Evolutionary conservation across 2,329 filamentous ascomycete species (phyloP), one percentile per base, ranked within the genome.

Genomic region (Penicillium sp.): DNA sequence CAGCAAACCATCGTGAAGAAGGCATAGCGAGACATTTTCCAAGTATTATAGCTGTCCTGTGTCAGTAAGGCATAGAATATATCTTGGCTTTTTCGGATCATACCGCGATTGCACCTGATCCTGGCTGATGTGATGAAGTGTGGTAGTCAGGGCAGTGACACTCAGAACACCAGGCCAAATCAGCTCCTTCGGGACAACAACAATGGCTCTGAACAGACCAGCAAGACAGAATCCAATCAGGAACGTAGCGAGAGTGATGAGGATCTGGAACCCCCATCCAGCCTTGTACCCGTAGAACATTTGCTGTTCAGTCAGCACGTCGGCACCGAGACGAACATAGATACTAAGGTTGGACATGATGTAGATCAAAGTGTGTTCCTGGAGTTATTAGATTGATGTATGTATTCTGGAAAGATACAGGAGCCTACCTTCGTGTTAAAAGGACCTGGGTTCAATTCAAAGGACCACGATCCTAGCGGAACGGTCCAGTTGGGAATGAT

Each of bases 101-200:
- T 42, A 58, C 58, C 45, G 52, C 77, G 55, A 65, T 67, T 54
- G 78, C 2, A 83, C 65, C 0, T 75, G 72, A 2, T 70, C 67
- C 2, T 79, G 80, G 76, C 79, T 81, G 0, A 83, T 85, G 27
- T 72, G 70, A 63, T 90, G 87, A 79, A 91, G 86, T 57, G 86
- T 85, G 61, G 87, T 86, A 75, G 89, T 85, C 22, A 90, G 70
- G 0, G 86, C 83, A 11, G 87, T 84, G 22, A 86, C 85, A 11
- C 64, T 55, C 5, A 84, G 63, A 0, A 76, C 74, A 2, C 74
- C 71, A 0, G 80, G 81, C 82, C 82, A 84, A 2, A 84, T 86
- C 80, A 89, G 86, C 13, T 86, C 81, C 0, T 84, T 83, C 3
- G 71, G 71, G 27, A 62, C 59, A 0, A 74, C 71, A 3, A 88